Conservation (phyloP, 2,329 filamentous ascomycete genomes). For the Cyclaneusma minus region DNA sequence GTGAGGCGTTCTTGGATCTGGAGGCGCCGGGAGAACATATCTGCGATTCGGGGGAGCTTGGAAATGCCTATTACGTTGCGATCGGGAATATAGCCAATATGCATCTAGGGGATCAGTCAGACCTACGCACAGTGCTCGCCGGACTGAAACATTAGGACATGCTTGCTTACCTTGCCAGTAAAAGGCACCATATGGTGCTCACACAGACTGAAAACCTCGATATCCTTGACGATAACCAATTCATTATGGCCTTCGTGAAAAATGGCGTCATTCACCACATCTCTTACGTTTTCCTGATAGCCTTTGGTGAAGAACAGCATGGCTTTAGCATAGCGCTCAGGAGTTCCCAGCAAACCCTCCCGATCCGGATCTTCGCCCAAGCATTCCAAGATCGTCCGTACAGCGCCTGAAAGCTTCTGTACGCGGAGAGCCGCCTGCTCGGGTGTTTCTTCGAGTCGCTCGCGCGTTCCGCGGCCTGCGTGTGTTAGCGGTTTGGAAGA, state of each 20-base stretch:
- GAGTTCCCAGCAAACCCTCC: constrained; percentile 50
- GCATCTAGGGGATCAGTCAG: constrained; percentile 49
- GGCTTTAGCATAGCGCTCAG: constrained; percentile 83
- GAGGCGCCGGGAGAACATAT: constrained; percentile 87
- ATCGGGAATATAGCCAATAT: constrained; percentile 93
- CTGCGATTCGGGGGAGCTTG: constrained; percentile 86
- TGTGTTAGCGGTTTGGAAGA: constrained; percentile 2
- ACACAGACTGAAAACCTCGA: constrained; percentile 86
- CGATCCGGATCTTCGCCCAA: constrained; percentile 53
- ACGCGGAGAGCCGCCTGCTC: constrained; percentile 35
- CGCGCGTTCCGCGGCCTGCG: constrained; percentile 46
- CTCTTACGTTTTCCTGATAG: constrained; percentile 84
- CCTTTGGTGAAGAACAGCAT: constrained; percentile 94
- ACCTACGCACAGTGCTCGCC: too few species aligned
- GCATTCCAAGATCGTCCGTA: constrained; percentile 52
- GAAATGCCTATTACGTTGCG: constrained; percentile 87
- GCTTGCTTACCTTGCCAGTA: constrained; percentile 60
- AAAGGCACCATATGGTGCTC: constrained; percentile 98
- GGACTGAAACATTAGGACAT: neutral
- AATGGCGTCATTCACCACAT: constrained; percentile 85
- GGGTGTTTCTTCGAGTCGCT: constrained; percentile 39
- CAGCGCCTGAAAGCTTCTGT: constrained; percentile 42
- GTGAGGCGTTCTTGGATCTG: constrained; percentile 96
- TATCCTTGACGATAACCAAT: constrained; percentile 94
- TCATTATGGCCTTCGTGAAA: constrained; percentile 97